These are phyloP conservation scores for Fraxinus ornus DNA, from an alignment of 305 asterid genomes.

Conservation along the genomic window DNA sequence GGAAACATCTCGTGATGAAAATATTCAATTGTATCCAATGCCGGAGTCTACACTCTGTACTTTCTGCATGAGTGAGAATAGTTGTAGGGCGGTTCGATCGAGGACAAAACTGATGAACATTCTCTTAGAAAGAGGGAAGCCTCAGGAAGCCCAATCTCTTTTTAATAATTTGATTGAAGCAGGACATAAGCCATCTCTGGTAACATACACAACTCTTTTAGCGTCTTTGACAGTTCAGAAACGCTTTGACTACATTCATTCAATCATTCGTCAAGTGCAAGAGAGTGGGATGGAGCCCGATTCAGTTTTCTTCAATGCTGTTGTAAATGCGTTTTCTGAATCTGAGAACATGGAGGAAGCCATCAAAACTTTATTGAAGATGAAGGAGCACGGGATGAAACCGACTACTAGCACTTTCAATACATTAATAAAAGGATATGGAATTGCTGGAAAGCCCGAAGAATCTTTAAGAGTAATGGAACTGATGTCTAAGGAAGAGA, in stretches of 20 bases:
- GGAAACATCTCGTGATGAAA: conserved; percentile 39
- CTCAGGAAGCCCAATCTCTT: conserved; percentile 47
- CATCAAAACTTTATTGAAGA: conserved; percentile 46
- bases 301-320: conserved; percentile 63
- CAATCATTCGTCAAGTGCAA: conserved; percentile 53
- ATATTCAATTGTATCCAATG: conserved; percentile 37
- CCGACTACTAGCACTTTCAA: conserved; percentile 65
- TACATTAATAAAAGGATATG: conserved; percentile 71
- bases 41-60: conserved; percentile 45
- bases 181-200: conserved; percentile 77
- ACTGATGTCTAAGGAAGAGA: conserved; percentile 46
- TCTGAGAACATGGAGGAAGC: conserved; percentile 78
- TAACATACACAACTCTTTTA: conserved; percentile 75
- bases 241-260: conserved; percentile 49
- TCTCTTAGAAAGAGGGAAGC: conserved; percentile 53
- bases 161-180: conserved; percentile 54
- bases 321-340: conserved; percentile 69
- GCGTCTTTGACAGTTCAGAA: conserved; percentile 65
- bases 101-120: conserved; percentile 61
- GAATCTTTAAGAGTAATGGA: conserved; percentile 57
- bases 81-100: conserved; percentile 53
- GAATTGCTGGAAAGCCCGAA: conserved; percentile 67
- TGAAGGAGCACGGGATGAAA: conserved; percentile 60
- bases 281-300: conserved; percentile 52
- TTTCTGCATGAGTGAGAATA: conserved; percentile 47